These are phyloP conservation scores for Candida wancherniae DNA, from an alignment of 805 yeast genomes.

Conservation along the genomic window DNA sequence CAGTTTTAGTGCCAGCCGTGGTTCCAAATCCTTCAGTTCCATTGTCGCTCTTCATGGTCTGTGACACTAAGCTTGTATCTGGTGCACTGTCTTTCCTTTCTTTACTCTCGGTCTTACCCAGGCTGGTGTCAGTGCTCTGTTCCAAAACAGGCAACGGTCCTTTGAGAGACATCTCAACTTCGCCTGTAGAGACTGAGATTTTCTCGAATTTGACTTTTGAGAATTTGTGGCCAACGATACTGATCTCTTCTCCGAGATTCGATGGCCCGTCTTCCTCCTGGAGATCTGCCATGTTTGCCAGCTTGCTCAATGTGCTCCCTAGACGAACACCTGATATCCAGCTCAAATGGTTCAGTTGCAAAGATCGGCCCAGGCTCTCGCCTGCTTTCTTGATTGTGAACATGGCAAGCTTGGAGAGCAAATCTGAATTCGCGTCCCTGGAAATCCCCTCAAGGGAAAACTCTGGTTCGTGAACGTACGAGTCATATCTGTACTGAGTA, in stretches of 20 bases:
- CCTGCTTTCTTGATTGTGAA: constrained; percentile 35
- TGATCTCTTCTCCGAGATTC: constrained; percentile 88
- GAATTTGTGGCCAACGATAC: constrained; percentile 80
- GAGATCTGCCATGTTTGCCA: constrained; percentile 4
- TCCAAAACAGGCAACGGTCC: constrained; percentile 43
- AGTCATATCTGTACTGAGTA: constrained; percentile 21
- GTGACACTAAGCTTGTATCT: no score
- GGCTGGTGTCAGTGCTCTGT: no score
- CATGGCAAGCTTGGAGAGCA: constrained; percentile 34
- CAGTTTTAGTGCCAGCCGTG: no score
- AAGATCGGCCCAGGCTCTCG: constrained; percentile 30
- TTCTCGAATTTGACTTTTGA: constrained; percentile 83
- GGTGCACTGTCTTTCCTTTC: no score
- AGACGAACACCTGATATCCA: constrained; percentile 94
- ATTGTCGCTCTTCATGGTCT: no score
- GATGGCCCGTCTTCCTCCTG: constrained; percentile 38
- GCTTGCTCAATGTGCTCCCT: constrained; percentile 43
- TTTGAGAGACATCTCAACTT: constrained; percentile 64
- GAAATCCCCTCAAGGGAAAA: constrained; percentile 28
- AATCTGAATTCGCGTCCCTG: constrained; percentile 29
- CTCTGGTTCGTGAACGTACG: constrained; percentile 37
- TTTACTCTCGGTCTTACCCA: no score
- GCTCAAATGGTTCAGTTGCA: constrained; percentile 62
- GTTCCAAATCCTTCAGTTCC: no score
- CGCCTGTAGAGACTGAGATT: constrained; percentile 84